Evolutionary conservation across 106 monocot genomes (phyloP), one percentile per base, ranked within the genome.

Genomic region (Allium sativum): DNA sequence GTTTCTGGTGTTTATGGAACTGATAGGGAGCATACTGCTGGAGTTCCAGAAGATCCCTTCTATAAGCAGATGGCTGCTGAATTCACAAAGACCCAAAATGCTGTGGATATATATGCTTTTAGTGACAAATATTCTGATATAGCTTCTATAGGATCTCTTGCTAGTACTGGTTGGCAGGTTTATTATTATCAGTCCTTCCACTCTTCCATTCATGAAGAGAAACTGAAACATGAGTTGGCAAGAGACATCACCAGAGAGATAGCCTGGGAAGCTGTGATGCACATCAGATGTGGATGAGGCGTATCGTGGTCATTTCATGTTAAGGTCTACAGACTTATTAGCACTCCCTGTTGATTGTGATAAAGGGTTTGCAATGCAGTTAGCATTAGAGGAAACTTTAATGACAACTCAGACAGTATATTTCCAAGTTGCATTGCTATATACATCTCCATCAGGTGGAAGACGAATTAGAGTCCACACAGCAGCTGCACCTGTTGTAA

Each of bases 31-130:
- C 76, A 98, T 58, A 72, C 55, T 18, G 59, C 85, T 53, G 73
- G 91, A 68, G 69, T 78, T 62, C 85, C 98, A 54, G 91, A 98
- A 68, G 98, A 98, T 70, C 84, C 91, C 63, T 98, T 98, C 45
- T 98, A 98, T 70, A 98, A 98, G 65, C 91, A 98, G 55, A 92
- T 91, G 87, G 98, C 98, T 65, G 98, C 91, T 61, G 98, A 98
- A 63, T 92, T 98, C 59, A 84, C 91, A 40, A 98, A 98, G 68
- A 72, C 77, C 61, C 98, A 98, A 56, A 98, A 92, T 58, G 82
- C 80, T 9, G 88, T 98, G 15, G 92, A 98, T 54, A 69, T 92
- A 55, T 98, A 65, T 78, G 73, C 82, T 72, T 85, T 85, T 66
- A 83, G 80, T 41, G 78, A 88, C 40, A 98, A 79, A 69, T 98